phyloP scores from a whole-genome alignment of 225 moss, liverwort and hornwort species.

The Sphagnum contortum region DNA sequence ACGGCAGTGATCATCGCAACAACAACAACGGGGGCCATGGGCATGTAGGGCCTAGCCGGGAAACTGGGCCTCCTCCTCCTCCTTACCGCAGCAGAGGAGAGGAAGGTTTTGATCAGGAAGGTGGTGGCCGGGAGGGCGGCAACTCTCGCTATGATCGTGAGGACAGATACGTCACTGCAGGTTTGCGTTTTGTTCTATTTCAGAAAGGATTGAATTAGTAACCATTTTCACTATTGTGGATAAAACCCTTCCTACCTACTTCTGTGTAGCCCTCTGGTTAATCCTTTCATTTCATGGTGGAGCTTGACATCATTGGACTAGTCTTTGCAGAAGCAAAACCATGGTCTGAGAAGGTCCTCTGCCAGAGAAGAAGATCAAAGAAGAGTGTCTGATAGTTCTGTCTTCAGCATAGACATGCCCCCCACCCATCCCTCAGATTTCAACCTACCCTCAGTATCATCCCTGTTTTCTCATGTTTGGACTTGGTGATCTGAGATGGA shows the following conservation, averaged over 20 bases:
- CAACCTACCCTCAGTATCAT: no score
- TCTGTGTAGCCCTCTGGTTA: no score
- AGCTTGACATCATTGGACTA: not conserved
- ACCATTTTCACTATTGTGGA: slow-evolving; percentile 1
- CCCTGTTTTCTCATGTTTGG: no score
- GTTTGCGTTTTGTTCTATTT: slow-evolving; percentile 82
- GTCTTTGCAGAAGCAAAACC: no score
- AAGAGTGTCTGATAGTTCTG: no score
- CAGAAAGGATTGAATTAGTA: slow-evolving; percentile 29
- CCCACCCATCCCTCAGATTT: no score
- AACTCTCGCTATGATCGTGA: slow-evolving; percentile 78
- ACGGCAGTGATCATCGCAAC: slow-evolving; percentile 65
- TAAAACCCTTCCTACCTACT: no score
- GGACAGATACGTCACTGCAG: slow-evolving; percentile 99
- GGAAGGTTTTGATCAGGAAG: slow-evolving; percentile 52
- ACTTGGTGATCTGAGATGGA: no score
- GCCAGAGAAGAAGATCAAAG: no score
- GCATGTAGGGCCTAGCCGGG: slow-evolving; percentile 66
- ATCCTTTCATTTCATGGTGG: slow-evolving; percentile 8
- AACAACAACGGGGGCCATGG: slow-evolving; percentile 26
- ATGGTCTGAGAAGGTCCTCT: no score
- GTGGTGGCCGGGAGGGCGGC: slow-evolving; percentile 58
- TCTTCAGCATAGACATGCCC: no score
- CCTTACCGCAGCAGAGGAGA: slow-evolving; percentile 14
- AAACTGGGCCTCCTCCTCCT: slow-evolving; percentile 58